Evolutionary conservation across 306 rosid genomes (phyloP), one percentile per base, ranked within the genome.

Genomic region (Morella rubra): DNA sequence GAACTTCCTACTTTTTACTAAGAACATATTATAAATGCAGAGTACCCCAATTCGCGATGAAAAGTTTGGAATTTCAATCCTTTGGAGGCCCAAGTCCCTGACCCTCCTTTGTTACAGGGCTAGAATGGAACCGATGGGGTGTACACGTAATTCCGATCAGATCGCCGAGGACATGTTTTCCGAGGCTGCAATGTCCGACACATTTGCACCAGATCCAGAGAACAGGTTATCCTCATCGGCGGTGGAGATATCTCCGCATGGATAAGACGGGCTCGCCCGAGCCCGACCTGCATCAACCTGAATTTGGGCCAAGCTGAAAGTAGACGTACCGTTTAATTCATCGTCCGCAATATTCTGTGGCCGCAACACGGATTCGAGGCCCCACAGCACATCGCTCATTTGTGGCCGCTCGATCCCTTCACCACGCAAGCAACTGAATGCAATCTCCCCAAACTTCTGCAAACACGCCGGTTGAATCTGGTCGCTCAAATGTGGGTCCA

Each of bases 361-460:
- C 69, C 40, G 46, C 47, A 64, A 64, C 16, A 22, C 47, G 10
- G 40, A 64, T 46, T 64, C 69, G 15, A 64, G 69, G 0, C 69
- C 47, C 69, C 69, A 40, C 19, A 64, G 19, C 24, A 64, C 69
- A 4, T 64, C 69, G 19, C 11, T 64, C 69, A 64, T 64, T 3
- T 20, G 5, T 20, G 86, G 84, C 42, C 86, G 60, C 7, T 79
- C 69, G 1, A 15, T 45, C 7, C 84, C 86, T 4, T 54, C 24
- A 7, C 79, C 80, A 0, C 67, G 3, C 37, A 76, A n/a, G 61
- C 88, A 85, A 14, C 77, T 40, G n/a, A 72, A 10, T 0, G 78
- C 76, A 10, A 72, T 68, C 65, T 76, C 80, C 2, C 45, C 14
- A n/a, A 42, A 81, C 47, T 44, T 73, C 8, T 62, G 44, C 56